phyloP scores from a whole-genome alignment of 2,329 filamentous ascomycete genomes.

The Coccinonectria pachysandricola region DNA sequence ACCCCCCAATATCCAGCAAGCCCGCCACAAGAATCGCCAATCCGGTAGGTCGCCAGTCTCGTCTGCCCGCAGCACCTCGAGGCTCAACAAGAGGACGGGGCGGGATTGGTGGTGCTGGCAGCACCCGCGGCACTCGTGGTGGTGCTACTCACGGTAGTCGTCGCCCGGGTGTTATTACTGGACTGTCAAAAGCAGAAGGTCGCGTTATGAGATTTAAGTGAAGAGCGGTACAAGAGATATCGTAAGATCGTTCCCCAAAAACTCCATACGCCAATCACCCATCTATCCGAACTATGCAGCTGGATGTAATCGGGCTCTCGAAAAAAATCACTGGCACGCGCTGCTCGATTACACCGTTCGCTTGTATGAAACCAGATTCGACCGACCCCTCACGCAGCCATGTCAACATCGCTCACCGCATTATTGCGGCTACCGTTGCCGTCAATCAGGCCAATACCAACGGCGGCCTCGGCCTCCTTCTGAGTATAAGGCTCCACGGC shows the following conservation, averaged over 20 bases:
- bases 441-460: conserved; percentile 64
- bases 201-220: no score
- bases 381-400: conserved; percentile 19
- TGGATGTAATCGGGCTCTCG: background rate
- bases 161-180: no score
- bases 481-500: conserved; percentile 79
- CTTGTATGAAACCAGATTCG: conserved; percentile 4
- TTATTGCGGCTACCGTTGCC: conserved; percentile 10
- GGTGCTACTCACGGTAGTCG: no score
- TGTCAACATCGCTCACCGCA: conserved; percentile 22
- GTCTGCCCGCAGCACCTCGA: conserved; percentile 34
- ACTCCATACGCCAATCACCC: no score
- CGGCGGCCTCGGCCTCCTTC: conserved; percentile 72
- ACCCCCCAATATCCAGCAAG: conserved; percentile 47
- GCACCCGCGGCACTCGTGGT: no score
- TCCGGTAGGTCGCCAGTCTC: conserved; percentile 34
- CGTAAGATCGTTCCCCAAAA: no score
- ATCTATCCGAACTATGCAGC: background rate
- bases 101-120: conserved; percentile 13
- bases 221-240: no score
- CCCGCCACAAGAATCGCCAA: conserved; percentile 28
- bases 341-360: no score
- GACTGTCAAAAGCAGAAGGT: no score
- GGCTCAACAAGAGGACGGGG: conserved; percentile 25
- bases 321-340: conserved; percentile 1